Conservation (phyloP, 805 yeast genomes). For the Candida peoriensis region DNA sequence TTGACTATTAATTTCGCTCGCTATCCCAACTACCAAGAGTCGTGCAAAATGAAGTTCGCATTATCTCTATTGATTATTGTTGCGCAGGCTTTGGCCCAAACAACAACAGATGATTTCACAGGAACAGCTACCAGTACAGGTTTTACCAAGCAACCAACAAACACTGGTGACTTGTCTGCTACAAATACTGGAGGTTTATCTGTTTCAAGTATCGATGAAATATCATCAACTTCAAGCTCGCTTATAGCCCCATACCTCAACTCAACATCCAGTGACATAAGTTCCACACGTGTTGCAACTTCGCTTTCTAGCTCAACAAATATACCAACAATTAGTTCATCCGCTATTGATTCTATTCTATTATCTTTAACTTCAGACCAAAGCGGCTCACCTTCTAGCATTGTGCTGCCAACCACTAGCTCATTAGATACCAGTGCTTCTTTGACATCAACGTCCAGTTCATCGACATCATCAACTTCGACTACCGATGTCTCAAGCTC, state of each 20-base stretch:
- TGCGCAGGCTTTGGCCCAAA: constrained; percentile 14
- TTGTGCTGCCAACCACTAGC: no score
- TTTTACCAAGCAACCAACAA: constrained; percentile 10
- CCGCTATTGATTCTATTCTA: constrained; percentile 5
- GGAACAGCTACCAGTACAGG: constrained; percentile 14
- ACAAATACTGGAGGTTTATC: no score
- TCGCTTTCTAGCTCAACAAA: background rate
- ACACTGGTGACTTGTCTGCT: background rate
- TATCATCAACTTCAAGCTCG: background rate
- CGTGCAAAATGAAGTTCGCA: constrained; percentile 10
- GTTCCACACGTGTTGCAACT: background rate
- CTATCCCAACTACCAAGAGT: no score
- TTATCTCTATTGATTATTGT: constrained; percentile 9
- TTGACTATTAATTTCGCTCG: no score
- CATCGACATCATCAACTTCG: constrained; percentile 6
- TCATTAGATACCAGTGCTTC: constrained; percentile 7
- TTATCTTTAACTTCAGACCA: background rate
- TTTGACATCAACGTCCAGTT: constrained; percentile 6
- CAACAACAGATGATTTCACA: constrained; percentile 18
- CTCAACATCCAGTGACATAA: background rate
- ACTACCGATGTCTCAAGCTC: constrained; percentile 6
- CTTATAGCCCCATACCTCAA: background rate
- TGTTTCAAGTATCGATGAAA: background rate
- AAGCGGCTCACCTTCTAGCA: constrained; percentile 3
- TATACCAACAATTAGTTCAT: background rate